A percentile compares a stretch with the other conserved stretches of the same genome.
These are phyloP conservation scores for Aspergillus luchuensis DNA, from an alignment of 2,329 filamentous ascomycete species.

Conservation along the genomic window DNA sequence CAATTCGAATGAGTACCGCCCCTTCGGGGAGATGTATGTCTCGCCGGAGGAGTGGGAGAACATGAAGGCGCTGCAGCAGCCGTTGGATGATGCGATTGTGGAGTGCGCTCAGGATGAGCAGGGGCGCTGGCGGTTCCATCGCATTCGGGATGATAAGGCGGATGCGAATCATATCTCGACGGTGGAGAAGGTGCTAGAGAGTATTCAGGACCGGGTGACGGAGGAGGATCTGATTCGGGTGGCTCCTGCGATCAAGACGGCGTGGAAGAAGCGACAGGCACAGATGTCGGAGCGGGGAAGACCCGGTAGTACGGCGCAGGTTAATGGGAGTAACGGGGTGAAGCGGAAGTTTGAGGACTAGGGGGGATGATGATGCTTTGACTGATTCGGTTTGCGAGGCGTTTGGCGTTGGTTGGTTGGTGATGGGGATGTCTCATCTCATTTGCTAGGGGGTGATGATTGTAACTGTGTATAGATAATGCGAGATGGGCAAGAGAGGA, in stretches of 20 bases:
- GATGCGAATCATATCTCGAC: constrained; percentile 87
- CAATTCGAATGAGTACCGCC: constrained; percentile 65
- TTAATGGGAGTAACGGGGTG: constrained; percentile 39
- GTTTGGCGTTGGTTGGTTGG: constrained; percentile 18
- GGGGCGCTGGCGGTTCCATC: constrained; percentile 79
- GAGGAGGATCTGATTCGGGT: constrained; percentile 75
- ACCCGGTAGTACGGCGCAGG: constrained; percentile 19
- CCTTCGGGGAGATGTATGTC: constrained; percentile 69
- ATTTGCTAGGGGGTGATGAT: neutral
- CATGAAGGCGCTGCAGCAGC: constrained; percentile 71
- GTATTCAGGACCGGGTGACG: constrained; percentile 81
- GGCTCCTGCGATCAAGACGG: constrained; percentile 71
- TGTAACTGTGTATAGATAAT: neutral
- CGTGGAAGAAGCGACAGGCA: constrained; percentile 71
- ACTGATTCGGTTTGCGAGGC: constrained; percentile 21
- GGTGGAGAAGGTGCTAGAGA: constrained; percentile 83
- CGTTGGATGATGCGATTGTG: constrained; percentile 83
- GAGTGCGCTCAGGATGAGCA: constrained; percentile 82
- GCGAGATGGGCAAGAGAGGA: neutral
- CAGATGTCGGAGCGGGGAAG: constrained; percentile 30
- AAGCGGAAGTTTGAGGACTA: constrained; percentile 48
- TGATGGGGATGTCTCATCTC: neutral
- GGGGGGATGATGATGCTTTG: neutral
- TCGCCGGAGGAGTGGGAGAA: constrained; percentile 79
- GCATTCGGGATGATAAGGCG: constrained; percentile 89